These are phyloP conservation scores for Aphanomyces cochlioides DNA, from an alignment of 352 stramenopile genomes.

Conservation along the genomic window DNA sequence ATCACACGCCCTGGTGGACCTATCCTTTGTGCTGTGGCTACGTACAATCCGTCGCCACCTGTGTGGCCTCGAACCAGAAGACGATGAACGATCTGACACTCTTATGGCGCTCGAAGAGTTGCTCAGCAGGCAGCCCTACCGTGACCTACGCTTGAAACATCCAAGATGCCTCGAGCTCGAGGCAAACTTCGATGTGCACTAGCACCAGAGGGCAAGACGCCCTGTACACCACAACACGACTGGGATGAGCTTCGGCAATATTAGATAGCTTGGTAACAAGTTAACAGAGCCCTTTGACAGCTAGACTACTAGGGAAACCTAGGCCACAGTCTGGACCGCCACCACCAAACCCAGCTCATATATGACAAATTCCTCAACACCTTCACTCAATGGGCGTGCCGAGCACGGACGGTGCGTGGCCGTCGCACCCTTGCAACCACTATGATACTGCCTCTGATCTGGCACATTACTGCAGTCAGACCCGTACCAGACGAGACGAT, in stretches of 20 bases:
- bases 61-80: no score
- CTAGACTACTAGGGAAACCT: neutral
- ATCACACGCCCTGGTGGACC: neutral
- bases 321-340: no score
- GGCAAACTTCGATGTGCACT: slow-evolving; percentile 7
- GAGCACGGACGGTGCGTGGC: neutral
- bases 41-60: neutral
- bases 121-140: slow-evolving; percentile 1
- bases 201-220: neutral
- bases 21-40: slow-evolving; percentile 8
- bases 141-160: neutral
- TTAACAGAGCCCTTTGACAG: neutral
- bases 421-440: neutral
- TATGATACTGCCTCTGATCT: neutral
- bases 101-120: no score
- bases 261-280: neutral
- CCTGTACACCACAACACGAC: neutral
- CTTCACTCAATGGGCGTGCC: neutral
- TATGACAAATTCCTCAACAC: slow-evolving; percentile 16
- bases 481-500: neutral
- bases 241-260: slow-evolving; percentile 15
- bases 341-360: no score
- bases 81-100: no score
- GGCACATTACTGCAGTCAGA: neutral
- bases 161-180: slow-evolving; percentile 12